A percentile compares a stretch with the other conserved stretches of the same genome.
phyloP scores from a whole-genome alignment of 495 filamentous ascomycete genomes.

The Hypoxylon fragiforme region DNA sequence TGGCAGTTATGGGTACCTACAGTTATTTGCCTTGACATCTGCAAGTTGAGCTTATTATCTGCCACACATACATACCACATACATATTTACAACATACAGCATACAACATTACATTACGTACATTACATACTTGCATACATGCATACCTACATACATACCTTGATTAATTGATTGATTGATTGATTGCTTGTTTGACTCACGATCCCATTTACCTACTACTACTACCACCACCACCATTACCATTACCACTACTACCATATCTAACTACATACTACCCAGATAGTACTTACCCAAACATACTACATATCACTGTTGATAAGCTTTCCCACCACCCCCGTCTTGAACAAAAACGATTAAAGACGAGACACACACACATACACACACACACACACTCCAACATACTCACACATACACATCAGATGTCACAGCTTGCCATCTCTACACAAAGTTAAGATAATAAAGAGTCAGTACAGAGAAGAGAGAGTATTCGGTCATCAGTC shows the following conservation, averaged over 20 bases:
- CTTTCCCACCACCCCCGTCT: slow-evolving; percentile 1
- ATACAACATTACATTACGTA: not conserved
- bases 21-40: no score
- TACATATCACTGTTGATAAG: no score
- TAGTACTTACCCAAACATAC: no score
- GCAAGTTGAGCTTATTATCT: no score
- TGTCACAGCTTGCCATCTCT: slow-evolving; percentile 8
- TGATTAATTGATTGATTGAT: no score
- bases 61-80: no score
- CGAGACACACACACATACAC: no score
- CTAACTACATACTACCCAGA: no score
- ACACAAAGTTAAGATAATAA: slow-evolving; percentile 10
- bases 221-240: no score
- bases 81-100: not conserved
- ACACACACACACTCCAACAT: no score
- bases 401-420: slow-evolving; percentile 9
- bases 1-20: no score
- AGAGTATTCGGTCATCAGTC: slow-evolving; percentile 2
- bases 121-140: not conserved
- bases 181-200: not conserved
- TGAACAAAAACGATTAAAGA: not conserved
- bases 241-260: no score
- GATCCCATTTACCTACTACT: slow-evolving; percentile 18
- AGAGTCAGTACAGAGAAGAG: slow-evolving; percentile 9
- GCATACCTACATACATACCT: not conserved